phyloP scores from a whole-genome alignment of 495 filamentous ascomycete genomes.

The Penicillium ucsense region DNA sequence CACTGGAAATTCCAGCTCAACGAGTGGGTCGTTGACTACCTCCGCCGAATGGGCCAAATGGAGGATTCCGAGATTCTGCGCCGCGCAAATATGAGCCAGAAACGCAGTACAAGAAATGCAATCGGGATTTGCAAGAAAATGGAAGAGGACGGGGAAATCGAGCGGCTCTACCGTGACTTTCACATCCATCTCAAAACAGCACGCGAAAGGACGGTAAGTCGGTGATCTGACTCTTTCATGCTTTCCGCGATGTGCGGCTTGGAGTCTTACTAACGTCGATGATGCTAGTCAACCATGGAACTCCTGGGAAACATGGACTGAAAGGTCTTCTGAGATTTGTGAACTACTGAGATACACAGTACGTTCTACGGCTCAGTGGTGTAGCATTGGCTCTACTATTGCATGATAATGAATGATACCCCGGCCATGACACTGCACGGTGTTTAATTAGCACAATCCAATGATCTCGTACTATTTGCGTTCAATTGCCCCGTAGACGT shows the following conservation, averaged over 20 bases:
- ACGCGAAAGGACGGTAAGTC: constrained; percentile 8
- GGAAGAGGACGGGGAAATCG: constrained; percentile 44
- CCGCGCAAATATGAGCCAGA: constrained; percentile 42
- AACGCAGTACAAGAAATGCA: constrained; percentile 43
- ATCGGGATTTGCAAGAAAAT: constrained; percentile 49
- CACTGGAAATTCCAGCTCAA: constrained; percentile 74
- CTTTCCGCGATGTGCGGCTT: not conserved
- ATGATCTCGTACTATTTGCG: too few species aligned
- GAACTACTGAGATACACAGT: not conserved
- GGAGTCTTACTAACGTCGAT: not conserved
- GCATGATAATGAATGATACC: not conserved
- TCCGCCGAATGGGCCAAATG: constrained; percentile 45
- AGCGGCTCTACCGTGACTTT: constrained; percentile 49
- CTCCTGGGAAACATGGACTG: not conserved
- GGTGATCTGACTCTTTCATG: not conserved
- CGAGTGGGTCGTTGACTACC: constrained; percentile 54
- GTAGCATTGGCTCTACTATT: not conserved
- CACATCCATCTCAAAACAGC: constrained; percentile 42
- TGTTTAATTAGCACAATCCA: too few species aligned
- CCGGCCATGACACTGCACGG: not conserved
- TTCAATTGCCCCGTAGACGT: too few species aligned
- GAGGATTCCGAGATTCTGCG: constrained; percentile 42
- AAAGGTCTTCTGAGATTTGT: not conserved
- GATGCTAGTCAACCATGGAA: constrained; percentile 1
- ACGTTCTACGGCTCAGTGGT: not conserved